Percentiles rank a stretch among this genome's conserved stretches.
phyloP scores from a whole-genome alignment of 305 asterid species.

The Andrographis paniculata region DNA sequence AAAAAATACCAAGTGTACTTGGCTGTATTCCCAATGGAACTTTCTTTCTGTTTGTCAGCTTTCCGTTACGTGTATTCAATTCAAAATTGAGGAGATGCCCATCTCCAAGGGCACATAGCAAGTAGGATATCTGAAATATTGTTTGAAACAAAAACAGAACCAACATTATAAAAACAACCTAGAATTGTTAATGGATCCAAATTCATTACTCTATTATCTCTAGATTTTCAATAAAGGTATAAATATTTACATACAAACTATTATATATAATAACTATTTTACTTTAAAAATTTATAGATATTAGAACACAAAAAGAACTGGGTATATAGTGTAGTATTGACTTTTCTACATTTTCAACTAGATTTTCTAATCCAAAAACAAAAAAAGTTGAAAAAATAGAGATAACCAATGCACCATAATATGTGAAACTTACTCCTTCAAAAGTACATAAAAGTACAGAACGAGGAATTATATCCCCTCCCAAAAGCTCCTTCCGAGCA shows the following conservation, averaged over 20 bases:
- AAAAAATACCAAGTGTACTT: slow-evolving; percentile 90
- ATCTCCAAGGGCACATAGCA: slow-evolving; percentile 98
- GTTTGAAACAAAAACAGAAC: too few relatives aligned
- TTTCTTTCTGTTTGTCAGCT: slow-evolving; percentile 85
- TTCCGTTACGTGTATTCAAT: slow-evolving; percentile 67
- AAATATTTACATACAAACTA: too few relatives aligned
- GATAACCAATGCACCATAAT: background rate
- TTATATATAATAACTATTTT: too few relatives aligned
- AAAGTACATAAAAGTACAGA: slow-evolving; percentile 71
- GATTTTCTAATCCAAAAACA: too few relatives aligned
- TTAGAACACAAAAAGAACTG: too few relatives aligned
- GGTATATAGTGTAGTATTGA: too few relatives aligned
- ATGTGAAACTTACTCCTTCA: slow-evolving; percentile 56
- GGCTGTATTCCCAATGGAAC: slow-evolving; percentile 98
- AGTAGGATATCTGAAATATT: slow-evolving; percentile 83
- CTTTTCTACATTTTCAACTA: too few relatives aligned
- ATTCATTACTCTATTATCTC: too few relatives aligned
- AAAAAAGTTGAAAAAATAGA: background rate
- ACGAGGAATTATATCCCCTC: slow-evolving; percentile 84
- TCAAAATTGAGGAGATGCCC: slow-evolving; percentile 92
- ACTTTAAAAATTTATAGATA: too few relatives aligned
- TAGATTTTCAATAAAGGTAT: too few relatives aligned
- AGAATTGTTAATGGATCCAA: background rate
- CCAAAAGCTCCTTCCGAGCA: slow-evolving; percentile 52
- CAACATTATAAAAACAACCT: background rate